phyloP scores from a whole-genome alignment of 352 stramenopile genomes.

The Pythium volutum region DNA sequence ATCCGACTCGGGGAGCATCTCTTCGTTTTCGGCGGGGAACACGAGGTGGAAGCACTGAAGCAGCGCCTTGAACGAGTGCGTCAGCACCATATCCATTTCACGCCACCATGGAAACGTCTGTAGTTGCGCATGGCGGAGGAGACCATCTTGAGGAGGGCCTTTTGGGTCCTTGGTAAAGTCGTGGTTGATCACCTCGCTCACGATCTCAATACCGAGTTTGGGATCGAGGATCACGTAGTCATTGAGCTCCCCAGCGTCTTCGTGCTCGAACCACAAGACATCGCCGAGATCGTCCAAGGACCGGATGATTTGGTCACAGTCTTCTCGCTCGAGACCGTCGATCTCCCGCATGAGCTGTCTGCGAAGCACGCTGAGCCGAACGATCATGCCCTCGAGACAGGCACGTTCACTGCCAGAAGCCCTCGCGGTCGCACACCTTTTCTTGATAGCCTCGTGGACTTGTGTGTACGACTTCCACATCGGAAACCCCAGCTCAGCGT shows the following conservation, averaged over 20 bases:
- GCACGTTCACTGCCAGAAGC: not conserved
- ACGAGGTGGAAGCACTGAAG: constrained; percentile 25
- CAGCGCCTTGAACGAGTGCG: constrained; percentile 28
- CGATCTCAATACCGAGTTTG: constrained; percentile 30
- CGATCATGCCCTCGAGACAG: not conserved
- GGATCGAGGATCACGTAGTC: constrained; percentile 19
- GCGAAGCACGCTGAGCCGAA: constrained; percentile 2
- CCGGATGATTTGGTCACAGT: constrained; percentile 11
- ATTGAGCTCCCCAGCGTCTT: constrained; percentile 2
- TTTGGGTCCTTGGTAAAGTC: constrained; percentile 2
- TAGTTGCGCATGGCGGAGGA: not conserved
- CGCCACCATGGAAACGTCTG: constrained; percentile 9
- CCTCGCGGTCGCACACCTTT: not conserved
- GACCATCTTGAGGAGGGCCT: not conserved
- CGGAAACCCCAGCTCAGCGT: constrained; percentile 1
- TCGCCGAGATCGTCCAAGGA: constrained; percentile 18
- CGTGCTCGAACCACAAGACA: constrained; percentile 17
- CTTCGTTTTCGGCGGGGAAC: constrained; percentile 17
- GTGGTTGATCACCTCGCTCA: constrained; percentile 19
- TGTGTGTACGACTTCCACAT: constrained; percentile 9
- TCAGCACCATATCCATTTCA: constrained; percentile 19
- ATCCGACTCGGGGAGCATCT: constrained; percentile 16
- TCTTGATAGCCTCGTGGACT: constrained; percentile 1
- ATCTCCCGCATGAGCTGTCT: constrained; percentile 5
- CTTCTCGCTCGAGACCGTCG: not conserved